phyloP scores from a whole-genome alignment of 768 basidiomycete genomes.

The Boletus rubescentipes region DNA sequence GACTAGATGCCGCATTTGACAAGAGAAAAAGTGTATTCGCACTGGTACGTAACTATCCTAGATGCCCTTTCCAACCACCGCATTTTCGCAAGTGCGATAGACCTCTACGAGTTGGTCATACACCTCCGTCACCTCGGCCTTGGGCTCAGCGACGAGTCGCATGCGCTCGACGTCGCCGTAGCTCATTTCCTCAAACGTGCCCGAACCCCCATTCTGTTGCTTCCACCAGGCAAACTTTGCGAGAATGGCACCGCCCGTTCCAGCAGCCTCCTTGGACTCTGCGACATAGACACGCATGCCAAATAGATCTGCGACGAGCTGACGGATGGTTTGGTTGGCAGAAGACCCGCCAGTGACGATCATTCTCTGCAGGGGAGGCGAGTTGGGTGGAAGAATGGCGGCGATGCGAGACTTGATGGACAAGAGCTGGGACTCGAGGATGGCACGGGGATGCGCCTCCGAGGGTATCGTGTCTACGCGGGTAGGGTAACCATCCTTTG shows the following conservation, averaged over 20 bases:
- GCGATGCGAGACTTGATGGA: slow-evolving; percentile 13
- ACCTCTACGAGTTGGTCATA: slow-evolving; percentile 5
- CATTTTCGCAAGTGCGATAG: slow-evolving; percentile 5
- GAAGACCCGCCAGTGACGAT: slow-evolving; percentile 9
- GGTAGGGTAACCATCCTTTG: background rate
- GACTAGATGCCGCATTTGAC: slow-evolving; percentile 18
- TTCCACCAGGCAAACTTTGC: slow-evolving; percentile 12
- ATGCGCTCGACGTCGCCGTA: slow-evolving; percentile 1
- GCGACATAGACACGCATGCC: slow-evolving; percentile 7
- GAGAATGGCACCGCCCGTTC: slow-evolving; percentile 4
- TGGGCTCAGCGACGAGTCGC: slow-evolving; percentile 7
- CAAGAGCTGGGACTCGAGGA: slow-evolving; percentile 11
- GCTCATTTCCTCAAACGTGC: slow-evolving; percentile 6
- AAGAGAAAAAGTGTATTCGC: background rate
- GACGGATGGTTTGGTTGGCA: slow-evolving; percentile 8
- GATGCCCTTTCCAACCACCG: slow-evolving; percentile 3
- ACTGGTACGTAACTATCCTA: too few relatives aligned
- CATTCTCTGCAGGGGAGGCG: slow-evolving; percentile 4
- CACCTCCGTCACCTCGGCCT: background rate
- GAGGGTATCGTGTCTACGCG: slow-evolving; percentile 3
- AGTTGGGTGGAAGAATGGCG: slow-evolving; percentile 5
- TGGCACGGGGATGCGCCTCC: slow-evolving; percentile 1
- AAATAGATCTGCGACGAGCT: slow-evolving; percentile 4
- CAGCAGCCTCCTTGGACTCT: slow-evolving; percentile 8
- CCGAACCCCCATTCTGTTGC: background rate